Evolutionary conservation across 345 rosid genomes (phyloP), one percentile per base, ranked within the genome.

Genomic region (Populus nigra): DNA sequence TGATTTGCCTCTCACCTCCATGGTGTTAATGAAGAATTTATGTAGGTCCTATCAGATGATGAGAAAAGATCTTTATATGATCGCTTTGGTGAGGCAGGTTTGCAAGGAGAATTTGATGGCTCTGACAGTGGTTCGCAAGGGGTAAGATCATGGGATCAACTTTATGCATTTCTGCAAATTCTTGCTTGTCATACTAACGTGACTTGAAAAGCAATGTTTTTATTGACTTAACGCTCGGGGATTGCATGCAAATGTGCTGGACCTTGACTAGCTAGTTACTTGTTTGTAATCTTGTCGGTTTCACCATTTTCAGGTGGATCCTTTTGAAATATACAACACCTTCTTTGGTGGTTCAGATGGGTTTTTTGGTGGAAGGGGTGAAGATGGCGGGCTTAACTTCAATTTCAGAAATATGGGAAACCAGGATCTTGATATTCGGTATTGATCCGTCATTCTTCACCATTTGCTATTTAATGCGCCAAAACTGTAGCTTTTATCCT

Each of bases 1-100:
- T 7, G 20, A 13, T 10, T 66, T 67, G 18, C 65, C 23, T 33
- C 18, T 61, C 73, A 76, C 67, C 75, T 76, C 47, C 39, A 76
- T 63, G 39, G 33, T 76, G 80, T 85, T 81, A 73, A 89, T 80
- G 81, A 86, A 85, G 86, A 79, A 78, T 79, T 76, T 69, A 4
- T 90, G 83, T 88, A 93, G 98, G 98, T 94, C 63, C 87, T 94
- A 81, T 94, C 99, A 80, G 99, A 94, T 85, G 91, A 91, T 47
- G 94, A 91, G 90, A 93, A 94, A 85, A 89, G 96, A 85, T 89
- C 99, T 5, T 74, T 81, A 77, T 94, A 93, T 86, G 99, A 94
- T 84, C 94, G 90, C 74, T 88, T 87, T 61, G 98, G 97, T 45
- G 97, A 93, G 86, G 93, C 81, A 7, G 96, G 97, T 77, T 76